These are phyloP conservation scores for Colletotrichum horii DNA, from an alignment of 2,329 filamentous ascomycete species.

Conservation along the genomic window DNA sequence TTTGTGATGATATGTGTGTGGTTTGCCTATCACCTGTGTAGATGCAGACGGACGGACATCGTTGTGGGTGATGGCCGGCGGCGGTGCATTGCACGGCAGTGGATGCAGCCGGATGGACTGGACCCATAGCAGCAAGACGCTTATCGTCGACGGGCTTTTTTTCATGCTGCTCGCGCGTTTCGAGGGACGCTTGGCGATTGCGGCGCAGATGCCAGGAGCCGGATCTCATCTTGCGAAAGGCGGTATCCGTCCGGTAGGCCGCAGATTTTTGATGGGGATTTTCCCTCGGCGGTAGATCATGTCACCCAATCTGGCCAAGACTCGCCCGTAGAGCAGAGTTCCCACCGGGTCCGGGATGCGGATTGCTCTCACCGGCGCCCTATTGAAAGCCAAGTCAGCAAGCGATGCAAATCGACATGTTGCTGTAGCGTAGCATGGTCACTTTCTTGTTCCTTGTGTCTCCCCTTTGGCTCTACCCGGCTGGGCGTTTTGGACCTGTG, in stretches of 20 bases:
- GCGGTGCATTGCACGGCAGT: constrained; percentile 6
- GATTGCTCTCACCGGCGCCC: neutral
- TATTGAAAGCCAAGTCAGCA: constrained; percentile 6
- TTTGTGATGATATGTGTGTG: neutral
- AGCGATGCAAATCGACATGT: neutral
- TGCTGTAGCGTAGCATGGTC: neutral
- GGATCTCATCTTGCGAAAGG: neutral
- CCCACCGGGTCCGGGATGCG: neutral
- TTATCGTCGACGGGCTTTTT: neutral
- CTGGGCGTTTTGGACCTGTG: neutral
- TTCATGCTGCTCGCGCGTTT: neutral
- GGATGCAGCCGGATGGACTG: neutral
- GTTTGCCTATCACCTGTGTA: neutral
- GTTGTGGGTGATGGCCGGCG: neutral
- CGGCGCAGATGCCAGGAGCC: neutral
- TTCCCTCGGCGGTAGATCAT: constrained; percentile 14
- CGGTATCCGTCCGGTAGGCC: neutral
- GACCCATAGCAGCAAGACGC: neutral
- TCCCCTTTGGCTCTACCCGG: neutral
- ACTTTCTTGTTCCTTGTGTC: neutral
- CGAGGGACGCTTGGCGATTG: constrained; percentile 18
- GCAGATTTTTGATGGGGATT: neutral
- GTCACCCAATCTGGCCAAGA: constrained; percentile 18
- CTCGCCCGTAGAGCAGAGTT: neutral
- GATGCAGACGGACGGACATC: neutral